phyloP scores from a whole-genome alignment of 441 rosid species.

The Arabidopsis lyrata region DNA sequence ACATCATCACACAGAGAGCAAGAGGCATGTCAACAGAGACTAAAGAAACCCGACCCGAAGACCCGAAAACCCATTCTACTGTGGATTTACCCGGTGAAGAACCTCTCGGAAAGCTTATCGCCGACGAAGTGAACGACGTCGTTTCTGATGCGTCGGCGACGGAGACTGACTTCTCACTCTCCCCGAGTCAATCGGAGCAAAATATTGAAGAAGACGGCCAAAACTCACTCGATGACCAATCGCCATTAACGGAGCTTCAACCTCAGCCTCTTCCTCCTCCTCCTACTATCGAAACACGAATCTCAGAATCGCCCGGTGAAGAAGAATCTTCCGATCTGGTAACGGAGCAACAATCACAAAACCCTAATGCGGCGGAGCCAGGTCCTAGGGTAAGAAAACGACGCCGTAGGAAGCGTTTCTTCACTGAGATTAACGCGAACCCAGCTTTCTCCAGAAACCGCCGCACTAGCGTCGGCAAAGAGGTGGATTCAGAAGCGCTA shows the following conservation, averaged over 20 bases:
- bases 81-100: slow-evolving; percentile 44
- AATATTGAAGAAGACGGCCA: slow-evolving; percentile 48
- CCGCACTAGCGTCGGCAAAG: slow-evolving; percentile 67
- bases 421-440: slow-evolving; percentile 79
- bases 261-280: slow-evolving; percentile 24
- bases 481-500: slow-evolving; percentile 78
- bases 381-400: slow-evolving; percentile 60
- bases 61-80: slow-evolving; percentile 6
- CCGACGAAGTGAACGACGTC: slow-evolving; percentile 49
- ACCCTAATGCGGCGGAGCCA: slow-evolving; percentile 56
- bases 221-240: slow-evolving; percentile 48
- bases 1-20: not conserved
- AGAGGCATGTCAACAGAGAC: slow-evolving; percentile 31
- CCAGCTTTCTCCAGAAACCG: slow-evolving; percentile 70
- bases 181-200: slow-evolving; percentile 49
- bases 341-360: slow-evolving; percentile 54
- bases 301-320: slow-evolving; percentile 70
- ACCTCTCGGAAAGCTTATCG: slow-evolving; percentile 44
- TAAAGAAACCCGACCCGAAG: slow-evolving; percentile 32
- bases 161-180: slow-evolving; percentile 54
- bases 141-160: slow-evolving; percentile 61
- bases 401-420: slow-evolving; percentile 86
- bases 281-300: slow-evolving; percentile 47
- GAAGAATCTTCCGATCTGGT: slow-evolving; percentile 72
- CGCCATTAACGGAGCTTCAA: slow-evolving; percentile 45